phyloP scores from a whole-genome alignment of 805 yeast genomes.

The Metschnikowia lachancei region DNA sequence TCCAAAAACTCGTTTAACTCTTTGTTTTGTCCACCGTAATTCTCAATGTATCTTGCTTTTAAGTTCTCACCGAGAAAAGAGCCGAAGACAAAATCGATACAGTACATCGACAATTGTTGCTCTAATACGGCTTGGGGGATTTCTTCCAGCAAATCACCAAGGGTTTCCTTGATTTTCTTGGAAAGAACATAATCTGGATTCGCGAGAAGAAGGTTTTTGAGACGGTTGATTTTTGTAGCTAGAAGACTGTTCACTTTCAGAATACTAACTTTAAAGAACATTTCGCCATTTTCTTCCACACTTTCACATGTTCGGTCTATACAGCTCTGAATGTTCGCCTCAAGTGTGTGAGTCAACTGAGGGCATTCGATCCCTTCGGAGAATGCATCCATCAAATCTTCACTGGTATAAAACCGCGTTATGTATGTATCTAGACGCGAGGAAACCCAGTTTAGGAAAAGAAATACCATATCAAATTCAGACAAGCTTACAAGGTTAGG shows the following conservation, averaged over 20 bases:
- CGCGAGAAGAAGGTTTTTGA: constrained; percentile 29
- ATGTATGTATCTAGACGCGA: constrained; percentile 4
- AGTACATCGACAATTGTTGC: constrained; percentile 35
- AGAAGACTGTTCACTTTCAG: constrained; percentile 40
- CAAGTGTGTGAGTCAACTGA: constrained; percentile 2
- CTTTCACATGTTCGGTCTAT: constrained; percentile 27
- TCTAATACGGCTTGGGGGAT: constrained; percentile 37
- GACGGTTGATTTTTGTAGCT: constrained; percentile 33
- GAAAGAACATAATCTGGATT: constrained; percentile 18
- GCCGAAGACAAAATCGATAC: constrained; percentile 48
- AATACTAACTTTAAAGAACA: constrained; percentile 41
- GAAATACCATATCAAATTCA: constrained; percentile 14
- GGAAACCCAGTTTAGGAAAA: constrained; percentile 11
- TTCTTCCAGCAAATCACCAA: constrained; percentile 21
- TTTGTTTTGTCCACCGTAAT: constrained; percentile 22
- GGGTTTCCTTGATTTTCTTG: constrained; percentile 20
- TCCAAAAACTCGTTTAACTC: constrained; percentile 21
- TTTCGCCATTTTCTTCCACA: constrained; percentile 33
- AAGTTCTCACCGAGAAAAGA: constrained; percentile 39
- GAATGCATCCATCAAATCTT: constrained; percentile 16
- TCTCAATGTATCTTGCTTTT: constrained; percentile 21
- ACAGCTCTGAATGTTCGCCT: constrained; percentile 1
- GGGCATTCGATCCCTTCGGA: neutral
- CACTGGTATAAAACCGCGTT: constrained; percentile 14
- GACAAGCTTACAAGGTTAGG: constrained; percentile 13